Evolutionary conservation across 2,329 filamentous ascomycete genomes (phyloP).

Genomic region (Calonectria crousiana): DNA sequence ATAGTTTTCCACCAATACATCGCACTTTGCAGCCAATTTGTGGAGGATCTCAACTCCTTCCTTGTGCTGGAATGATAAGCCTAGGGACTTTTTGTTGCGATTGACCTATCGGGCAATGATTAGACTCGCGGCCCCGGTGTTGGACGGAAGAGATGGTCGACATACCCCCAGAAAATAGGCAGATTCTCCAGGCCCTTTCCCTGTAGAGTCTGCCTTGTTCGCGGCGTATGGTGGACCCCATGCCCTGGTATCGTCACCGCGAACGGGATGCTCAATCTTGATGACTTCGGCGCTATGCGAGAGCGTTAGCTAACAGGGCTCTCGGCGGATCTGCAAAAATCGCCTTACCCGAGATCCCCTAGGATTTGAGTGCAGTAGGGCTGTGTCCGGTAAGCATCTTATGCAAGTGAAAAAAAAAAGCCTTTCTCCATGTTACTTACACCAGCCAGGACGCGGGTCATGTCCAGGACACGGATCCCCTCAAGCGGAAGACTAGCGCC

Average conservation of each 20-base stretch:
- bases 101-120: conserved; percentile 74
- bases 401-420: neutral
- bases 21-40: conserved; percentile 84
- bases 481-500: conserved; percentile 73
- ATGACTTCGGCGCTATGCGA: conserved; percentile 86
- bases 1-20: conserved; percentile 97
- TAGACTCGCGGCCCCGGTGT: conserved; percentile 24
- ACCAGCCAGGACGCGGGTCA: conserved; percentile 95
- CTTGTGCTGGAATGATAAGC: conserved; percentile 88
- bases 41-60: conserved; percentile 89
- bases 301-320: conserved; percentile 28
- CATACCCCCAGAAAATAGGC: conserved; percentile 93
- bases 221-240: conserved; percentile 96
- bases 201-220: conserved; percentile 72
- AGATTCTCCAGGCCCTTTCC: conserved; percentile 85
- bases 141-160: conserved; percentile 1
- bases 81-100: conserved; percentile 96
- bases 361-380: conserved; percentile 98
- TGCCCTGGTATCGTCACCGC: conserved; percentile 93
- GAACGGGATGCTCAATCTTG: conserved; percentile 93
- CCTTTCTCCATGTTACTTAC: conserved; percentile 65
- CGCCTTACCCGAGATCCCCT: conserved; percentile 88
- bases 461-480: conserved; percentile 91
- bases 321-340: neutral
- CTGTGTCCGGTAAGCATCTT: conserved; percentile 58